Evolutionary conservation across 2,329 filamentous ascomycete species (phyloP), one percentile per base, ranked within the genome.

Genomic region (Exophiala xenobiotica): DNA sequence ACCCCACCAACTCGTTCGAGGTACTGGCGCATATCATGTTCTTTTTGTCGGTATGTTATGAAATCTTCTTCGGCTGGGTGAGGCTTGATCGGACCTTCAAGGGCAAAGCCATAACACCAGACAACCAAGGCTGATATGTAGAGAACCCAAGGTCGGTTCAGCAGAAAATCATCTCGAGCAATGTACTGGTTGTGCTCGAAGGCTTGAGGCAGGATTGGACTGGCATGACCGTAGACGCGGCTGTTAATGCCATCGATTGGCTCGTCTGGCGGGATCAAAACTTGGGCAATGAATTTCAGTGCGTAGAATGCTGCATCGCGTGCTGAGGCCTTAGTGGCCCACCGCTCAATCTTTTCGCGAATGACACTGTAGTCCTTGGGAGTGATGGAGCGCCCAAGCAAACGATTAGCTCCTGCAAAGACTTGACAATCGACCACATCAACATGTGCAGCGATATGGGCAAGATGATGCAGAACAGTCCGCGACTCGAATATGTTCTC

Each of bases 341-440:
- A 99, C 31, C 79, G 76, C 50, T 93, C 88, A 58, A 86, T 90
- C 57, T 90, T 83, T 50, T 88, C 81, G 60, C 88, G 83, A 2
- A 90, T 90, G 44, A 83, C 86, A 57, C 79, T 84, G 50, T 93
- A 85, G 69, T 97, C 93, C 56, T 88, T 83, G 1, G 82, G 77
- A 1, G 88, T 90, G 54, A 97, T 95, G 0, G 86, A 85, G 40
- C 92, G 84, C 18, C 93, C 92, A 3, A 97, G 81, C 2, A 96
- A 78, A 23, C 91, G 80, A 61, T 86, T 88, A 1, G 92, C 90
- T 6, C 91, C 85, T 4, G 92, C 93, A 68, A 93, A 96, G 59
- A 97, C 95, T 70, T 97, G 92, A 64, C 90, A 92, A 68, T 97
- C 92, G n/a, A 95, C 88, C 47, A 97, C 90, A 65, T 97, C 92